phyloP scores from a whole-genome alignment of 371 early-diverging fungal species.

The Chytridiales sp. region DNA sequence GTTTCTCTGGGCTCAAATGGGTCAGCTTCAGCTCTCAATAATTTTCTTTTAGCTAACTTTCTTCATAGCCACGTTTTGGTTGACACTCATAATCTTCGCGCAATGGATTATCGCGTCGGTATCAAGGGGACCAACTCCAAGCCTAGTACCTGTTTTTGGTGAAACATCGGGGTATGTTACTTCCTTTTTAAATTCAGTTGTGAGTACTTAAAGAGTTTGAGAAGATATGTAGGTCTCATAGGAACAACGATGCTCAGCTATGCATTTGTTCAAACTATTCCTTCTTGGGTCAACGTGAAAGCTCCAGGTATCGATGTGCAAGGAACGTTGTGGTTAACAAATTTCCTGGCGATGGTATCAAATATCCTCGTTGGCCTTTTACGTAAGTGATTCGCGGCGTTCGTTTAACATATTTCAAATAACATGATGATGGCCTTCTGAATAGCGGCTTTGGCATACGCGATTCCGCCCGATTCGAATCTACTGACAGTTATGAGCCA shows the following conservation, averaged over 20 bases:
- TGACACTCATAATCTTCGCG: slow-evolving; percentile 31
- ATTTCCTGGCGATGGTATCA: slow-evolving; percentile 7
- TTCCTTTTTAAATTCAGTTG: too few relatives aligned
- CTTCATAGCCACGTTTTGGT: slow-evolving; percentile 24
- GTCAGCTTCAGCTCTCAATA: not conserved
- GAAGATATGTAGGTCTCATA: slow-evolving; percentile 26
- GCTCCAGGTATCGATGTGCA: slow-evolving; percentile 30
- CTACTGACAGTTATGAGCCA: slow-evolving; percentile 21
- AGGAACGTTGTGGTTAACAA: slow-evolving; percentile 20
- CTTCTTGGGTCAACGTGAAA: slow-evolving; percentile 34
- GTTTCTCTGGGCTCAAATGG: slow-evolving; percentile 10
- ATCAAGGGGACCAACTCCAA: slow-evolving; percentile 5
- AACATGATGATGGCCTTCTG: slow-evolving; percentile 6
- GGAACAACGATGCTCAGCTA: slow-evolving; percentile 36
- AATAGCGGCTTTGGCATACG: slow-evolving; percentile 27
- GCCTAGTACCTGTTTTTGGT: slow-evolving; percentile 22
- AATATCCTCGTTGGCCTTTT: slow-evolving; percentile 24
- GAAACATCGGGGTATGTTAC: slow-evolving; percentile 16
- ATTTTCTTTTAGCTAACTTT: not conserved
- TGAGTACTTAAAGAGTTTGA: not conserved
- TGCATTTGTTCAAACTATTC: slow-evolving; percentile 34
- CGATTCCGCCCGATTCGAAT: slow-evolving; percentile 22
- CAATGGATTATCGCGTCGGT: slow-evolving; percentile 33
- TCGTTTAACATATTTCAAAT: slow-evolving; percentile 2
- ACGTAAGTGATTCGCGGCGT: slow-evolving; percentile 11